Conservation (phyloP, 176 grass and related monocot species). For the Zoysia japonica region DNA sequence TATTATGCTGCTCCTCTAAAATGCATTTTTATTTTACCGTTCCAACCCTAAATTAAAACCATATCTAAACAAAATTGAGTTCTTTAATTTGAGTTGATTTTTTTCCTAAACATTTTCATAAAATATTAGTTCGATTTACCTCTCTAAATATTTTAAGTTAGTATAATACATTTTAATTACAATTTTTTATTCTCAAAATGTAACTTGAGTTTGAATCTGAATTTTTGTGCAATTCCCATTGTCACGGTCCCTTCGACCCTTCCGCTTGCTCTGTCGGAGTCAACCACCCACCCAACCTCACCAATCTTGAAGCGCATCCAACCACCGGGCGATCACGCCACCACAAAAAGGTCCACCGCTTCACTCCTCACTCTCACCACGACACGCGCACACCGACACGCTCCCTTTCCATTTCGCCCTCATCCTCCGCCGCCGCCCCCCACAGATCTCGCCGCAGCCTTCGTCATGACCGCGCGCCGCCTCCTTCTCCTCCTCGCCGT, state of each 20-base stretch:
- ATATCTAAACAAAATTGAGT: too few species aligned
- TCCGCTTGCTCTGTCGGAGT: background rate
- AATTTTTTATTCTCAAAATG: too few species aligned
- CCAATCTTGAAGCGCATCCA: constrained; percentile 58
- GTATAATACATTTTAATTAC: too few species aligned
- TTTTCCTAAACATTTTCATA: too few species aligned
- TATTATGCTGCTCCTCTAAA: too few species aligned
- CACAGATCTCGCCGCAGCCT: constrained; percentile 41
- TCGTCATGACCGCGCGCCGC: constrained; percentile 2
- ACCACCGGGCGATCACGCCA: constrained; percentile 14
- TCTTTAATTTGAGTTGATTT: too few species aligned
- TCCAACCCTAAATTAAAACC: too few species aligned
- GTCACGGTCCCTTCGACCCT: background rate
- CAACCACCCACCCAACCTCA: constrained; percentile 18
- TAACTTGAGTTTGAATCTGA: too few species aligned
- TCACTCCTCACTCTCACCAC: background rate
- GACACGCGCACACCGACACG: constrained; percentile 40
- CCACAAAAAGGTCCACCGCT: constrained; percentile 25
- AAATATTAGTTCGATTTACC: too few species aligned
- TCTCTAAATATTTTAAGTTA: too few species aligned
- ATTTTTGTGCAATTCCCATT: too few species aligned
- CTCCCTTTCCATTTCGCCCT: constrained; percentile 21
- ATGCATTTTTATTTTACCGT: too few species aligned
- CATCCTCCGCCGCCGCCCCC: background rate
- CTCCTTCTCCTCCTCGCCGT: constrained; percentile 18